Evolutionary conservation across 2,329 filamentous ascomycete species (phyloP), one percentile per base, ranked within the genome.

Genomic region (Trichoderma sp.): DNA sequence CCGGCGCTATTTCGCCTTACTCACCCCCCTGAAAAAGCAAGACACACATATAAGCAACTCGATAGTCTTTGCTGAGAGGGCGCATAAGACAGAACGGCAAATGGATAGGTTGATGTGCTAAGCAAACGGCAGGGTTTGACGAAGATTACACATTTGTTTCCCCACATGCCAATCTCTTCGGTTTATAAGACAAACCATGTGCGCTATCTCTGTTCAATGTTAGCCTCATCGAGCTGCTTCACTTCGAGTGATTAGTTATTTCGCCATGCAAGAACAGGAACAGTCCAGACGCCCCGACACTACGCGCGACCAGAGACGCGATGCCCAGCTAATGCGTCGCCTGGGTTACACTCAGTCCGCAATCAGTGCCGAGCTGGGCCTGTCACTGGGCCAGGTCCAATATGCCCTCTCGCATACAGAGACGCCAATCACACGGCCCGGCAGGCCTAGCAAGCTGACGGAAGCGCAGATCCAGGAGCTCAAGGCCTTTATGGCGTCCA

Each of bases 381-480:
- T 70, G 28, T 70, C 67, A 11, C 57, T 70, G 15, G 39, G 56
- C 58, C 67, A 63, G 32, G 67, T 70, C 18, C 57, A 63, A 21
- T 70, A 63, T 43, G 67, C 58, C 11, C 57, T 70, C 21, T 70
- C 67, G 28, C 67, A 70, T 24, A 36, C 67, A 9, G 67, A 70
- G n/a, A 70, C 67, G 11, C 67, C 67, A 8, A 70, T 62, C 39
- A 62, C 39, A 2, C 67, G 67, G 2, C 57, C 57, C 21, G 67
- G 67, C 6, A 12, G 66, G 28, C 66, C 66, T 0, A 62, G 57
- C 28, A 70, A 70, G 21, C 58, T 62, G 26, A 70, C 36, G 6
- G 67, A 47, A 7, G 67, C 67, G n/a, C 67, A 70, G n/a, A n/a
- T 70, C 36, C 28, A 70, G 30, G 43, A 71, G 32, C 68, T 64